Percentiles rank a stretch among this genome's conserved stretches.
Evolutionary conservation across 106 monocot species (phyloP).

Genomic region (Phalaenopsis equestris): DNA sequence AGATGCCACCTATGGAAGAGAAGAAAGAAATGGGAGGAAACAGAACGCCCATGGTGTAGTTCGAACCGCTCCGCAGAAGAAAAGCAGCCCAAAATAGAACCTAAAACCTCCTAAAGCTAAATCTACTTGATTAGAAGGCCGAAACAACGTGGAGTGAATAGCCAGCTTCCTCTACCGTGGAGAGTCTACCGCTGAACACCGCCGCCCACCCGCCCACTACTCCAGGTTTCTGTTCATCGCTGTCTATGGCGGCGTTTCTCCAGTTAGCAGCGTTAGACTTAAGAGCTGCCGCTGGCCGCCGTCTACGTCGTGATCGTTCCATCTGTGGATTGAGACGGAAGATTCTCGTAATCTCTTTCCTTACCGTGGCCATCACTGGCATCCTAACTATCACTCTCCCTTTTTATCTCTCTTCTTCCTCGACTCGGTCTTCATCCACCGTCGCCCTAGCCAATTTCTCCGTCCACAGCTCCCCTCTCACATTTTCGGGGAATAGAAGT

Average conservation of each 20-base stretch:
- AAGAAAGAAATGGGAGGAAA: too few species aligned
- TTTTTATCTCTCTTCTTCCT: not conserved
- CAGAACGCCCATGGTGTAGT: too few species aligned
- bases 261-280: not conserved
- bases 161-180: too few species aligned
- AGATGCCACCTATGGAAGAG: too few species aligned
- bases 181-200: too few species aligned
- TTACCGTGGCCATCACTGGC: not conserved
- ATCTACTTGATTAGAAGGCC: too few species aligned
- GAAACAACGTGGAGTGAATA: too few species aligned
- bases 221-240: not conserved
- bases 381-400: not conserved
- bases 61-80: too few species aligned
- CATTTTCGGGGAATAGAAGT: not conserved
- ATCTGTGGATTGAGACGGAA: conserved; percentile 5
- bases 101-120: too few species aligned
- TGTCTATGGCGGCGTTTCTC: not conserved
- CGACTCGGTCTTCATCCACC: not conserved
- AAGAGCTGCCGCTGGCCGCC: not conserved
- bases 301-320: not conserved
- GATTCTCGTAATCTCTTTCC: not conserved
- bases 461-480: not conserved
- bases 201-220: too few species aligned
- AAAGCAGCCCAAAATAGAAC: too few species aligned
- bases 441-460: not conserved